Percentiles rank a stretch among this genome's conserved stretches.
Conservation (phyloP, 208 protist species). For the Novymonas esmeraldas region DNA sequence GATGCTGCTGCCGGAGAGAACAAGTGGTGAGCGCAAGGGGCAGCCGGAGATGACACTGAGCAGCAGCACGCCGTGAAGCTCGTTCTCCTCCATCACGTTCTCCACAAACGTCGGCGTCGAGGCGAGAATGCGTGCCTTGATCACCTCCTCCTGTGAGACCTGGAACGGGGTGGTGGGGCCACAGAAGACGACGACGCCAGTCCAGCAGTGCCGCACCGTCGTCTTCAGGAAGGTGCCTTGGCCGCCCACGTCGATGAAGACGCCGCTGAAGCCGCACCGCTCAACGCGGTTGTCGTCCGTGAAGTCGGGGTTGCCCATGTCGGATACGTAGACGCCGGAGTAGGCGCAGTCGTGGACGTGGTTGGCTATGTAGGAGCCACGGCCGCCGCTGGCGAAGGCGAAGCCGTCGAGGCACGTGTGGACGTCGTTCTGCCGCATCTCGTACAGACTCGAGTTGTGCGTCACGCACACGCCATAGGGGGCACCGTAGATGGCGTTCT, state of each 20-base stretch:
- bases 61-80: constrained; percentile 77
- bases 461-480: constrained; percentile 69
- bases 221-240: constrained; percentile 25
- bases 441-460: constrained; percentile 43
- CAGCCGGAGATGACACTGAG: constrained; percentile 56
- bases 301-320: constrained; percentile 56
- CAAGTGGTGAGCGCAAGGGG: constrained; percentile 42
- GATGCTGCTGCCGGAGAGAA: constrained; percentile 8
- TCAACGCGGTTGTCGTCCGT: constrained; percentile 60
- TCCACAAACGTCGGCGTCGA: constrained; percentile 56
- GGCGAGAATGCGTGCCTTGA: constrained; percentile 39
- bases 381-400: constrained; percentile 46
- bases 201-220: constrained; percentile 48
- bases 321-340: constrained; percentile 67
- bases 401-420: constrained; percentile 79
- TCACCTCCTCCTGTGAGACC: constrained; percentile 44
- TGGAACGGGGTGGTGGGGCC: constrained; percentile 51
- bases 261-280: constrained; percentile 58
- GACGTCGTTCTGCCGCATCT: constrained; percentile 61
- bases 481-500: constrained; percentile 68
- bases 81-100: constrained; percentile 78
- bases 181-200: constrained; percentile 66
- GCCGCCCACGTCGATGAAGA: constrained; percentile 72
- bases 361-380: constrained; percentile 64
- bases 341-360: constrained; percentile 64